Base-by-base conservation (phyloP, 1,284 basidiomycete species). In the Hortiboletus rubellus region DNA sequence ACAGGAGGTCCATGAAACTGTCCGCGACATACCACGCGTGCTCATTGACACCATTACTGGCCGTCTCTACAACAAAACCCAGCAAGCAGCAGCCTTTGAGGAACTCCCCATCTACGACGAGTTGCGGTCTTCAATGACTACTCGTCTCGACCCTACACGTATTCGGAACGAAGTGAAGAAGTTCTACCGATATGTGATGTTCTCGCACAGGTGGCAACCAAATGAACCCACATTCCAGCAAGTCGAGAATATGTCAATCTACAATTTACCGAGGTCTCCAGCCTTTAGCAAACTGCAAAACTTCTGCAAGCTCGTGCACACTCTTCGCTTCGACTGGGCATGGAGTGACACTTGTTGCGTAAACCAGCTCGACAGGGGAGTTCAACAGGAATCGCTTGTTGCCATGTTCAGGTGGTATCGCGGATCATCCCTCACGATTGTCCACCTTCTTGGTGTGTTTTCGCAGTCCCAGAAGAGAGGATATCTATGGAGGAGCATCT, bases 311-410 rank as follows among this genome's bases (percentile, higher is more conserved):
- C 45, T 64, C 12, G 48, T 43, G 4, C 59, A 18, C 2, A 44
- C 22, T 31, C 24, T 59, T 9, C 3, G 30, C 0, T 58, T 58
- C 41, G 30, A 11, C 2, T 63, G 61, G 59, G 61, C 46, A 9
- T 60, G 59, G 61, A 48, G 37, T 22, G 61, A 61, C 7, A 63
- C 62, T 0, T 64, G 60, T 12, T 64, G 60, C 11, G 42, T 61
- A 1, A 33, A 61, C 17, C 44, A 40, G 22, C 22, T 18, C 14
- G 34, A 55, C n/a, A 37, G 43, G 3, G 36, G 8, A 30, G 60
- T 62, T 0, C n/a, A 34, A 6, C 56, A 59, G 31, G 60, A 60
- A 10, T 59, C 58, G 5, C 5, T 60, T 17, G 57, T 60, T 11
- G 61, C 57, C 18, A 60, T 63, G 61, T 60, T 60, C 24, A 50